phyloP scores from a whole-genome alignment of 345 rosid species.

The Camelina hispida region DNA sequence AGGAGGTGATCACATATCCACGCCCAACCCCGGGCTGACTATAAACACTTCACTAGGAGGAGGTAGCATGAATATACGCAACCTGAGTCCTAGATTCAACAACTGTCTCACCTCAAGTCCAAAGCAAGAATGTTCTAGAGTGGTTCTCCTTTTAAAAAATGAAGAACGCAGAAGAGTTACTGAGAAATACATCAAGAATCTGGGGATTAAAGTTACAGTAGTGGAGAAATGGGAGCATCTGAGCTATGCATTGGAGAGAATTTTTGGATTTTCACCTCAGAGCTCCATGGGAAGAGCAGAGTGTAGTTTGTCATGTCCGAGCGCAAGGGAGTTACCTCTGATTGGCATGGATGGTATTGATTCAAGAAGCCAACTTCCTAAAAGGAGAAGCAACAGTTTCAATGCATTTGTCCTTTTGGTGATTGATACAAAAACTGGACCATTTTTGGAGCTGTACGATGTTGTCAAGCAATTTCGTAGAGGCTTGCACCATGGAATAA shows the following conservation, averaged over 20 bases:
- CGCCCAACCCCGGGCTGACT: slow-evolving; percentile 38
- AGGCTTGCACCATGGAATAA: slow-evolving; percentile 34
- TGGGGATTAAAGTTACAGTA: slow-evolving; percentile 58
- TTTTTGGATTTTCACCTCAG: slow-evolving; percentile 44
- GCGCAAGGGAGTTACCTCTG: slow-evolving; percentile 58
- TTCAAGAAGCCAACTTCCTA: slow-evolving; percentile 40
- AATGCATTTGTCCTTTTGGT: slow-evolving; percentile 55
- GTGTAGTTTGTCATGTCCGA: slow-evolving; percentile 40
- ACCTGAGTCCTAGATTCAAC: slow-evolving; percentile 51
- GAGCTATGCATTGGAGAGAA: slow-evolving; percentile 43
- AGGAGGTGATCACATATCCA: slow-evolving; percentile 34
- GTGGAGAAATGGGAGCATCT: slow-evolving; percentile 56
- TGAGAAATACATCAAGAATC: slow-evolving; percentile 55
- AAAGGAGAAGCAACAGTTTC: slow-evolving; percentile 33
- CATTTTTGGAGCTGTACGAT: slow-evolving; percentile 47
- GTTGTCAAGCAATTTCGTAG: slow-evolving; percentile 53
- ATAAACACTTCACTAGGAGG: slow-evolving; percentile 36
- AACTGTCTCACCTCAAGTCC: slow-evolving; percentile 50
- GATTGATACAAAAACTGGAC: slow-evolving; percentile 65
- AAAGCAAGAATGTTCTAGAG: slow-evolving; percentile 63
- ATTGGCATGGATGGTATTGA: slow-evolving; percentile 59
- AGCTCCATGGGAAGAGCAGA: slow-evolving; percentile 57
- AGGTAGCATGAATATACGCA: slow-evolving; percentile 37
- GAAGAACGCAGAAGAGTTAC: slow-evolving; percentile 58
- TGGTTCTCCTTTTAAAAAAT: slow-evolving; percentile 61